Conservation (phyloP, 1,284 basidiomycete genomes). For the Pseudozyma hubeiensis region DNA sequence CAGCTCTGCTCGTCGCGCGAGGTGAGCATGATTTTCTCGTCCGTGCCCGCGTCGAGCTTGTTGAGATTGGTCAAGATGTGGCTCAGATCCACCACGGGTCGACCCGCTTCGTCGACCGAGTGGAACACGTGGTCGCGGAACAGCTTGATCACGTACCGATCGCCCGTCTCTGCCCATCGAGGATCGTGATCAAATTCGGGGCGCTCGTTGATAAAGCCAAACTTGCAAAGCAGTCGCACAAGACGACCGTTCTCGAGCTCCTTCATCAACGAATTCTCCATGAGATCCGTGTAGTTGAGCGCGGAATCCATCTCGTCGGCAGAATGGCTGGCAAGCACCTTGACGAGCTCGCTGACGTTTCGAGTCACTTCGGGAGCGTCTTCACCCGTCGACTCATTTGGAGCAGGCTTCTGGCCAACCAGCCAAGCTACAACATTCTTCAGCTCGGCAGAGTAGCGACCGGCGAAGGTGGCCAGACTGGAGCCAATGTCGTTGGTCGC, state of each 20-base stretch:
- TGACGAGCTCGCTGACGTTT: conserved; percentile 82
- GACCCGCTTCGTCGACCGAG: conserved; percentile 89
- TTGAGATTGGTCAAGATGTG: conserved; percentile 67
- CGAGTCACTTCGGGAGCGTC: conserved; percentile 66
- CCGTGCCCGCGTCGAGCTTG: conserved; percentile 86
- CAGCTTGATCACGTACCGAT: conserved; percentile 96
- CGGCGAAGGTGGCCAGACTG: conserved; percentile 80
- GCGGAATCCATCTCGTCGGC: conserved; percentile 85
- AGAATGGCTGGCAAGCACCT: conserved; percentile 80
- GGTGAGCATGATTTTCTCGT: conserved; percentile 94
- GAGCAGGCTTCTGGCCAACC: conserved; percentile 71
- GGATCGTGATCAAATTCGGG: conserved; percentile 97
- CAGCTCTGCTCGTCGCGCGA: conserved; percentile 95
- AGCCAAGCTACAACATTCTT: conserved; percentile 84
- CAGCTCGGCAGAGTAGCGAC: conserved; percentile 83
- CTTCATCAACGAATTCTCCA: conserved; percentile 85
- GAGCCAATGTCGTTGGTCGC: conserved; percentile 78
- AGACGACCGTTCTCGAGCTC: conserved; percentile 97
- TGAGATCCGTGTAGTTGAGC: conserved; percentile 79
- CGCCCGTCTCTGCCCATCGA: conserved; percentile 97
- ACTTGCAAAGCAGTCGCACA: conserved; percentile 90
- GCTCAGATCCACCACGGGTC: conserved; percentile 82
- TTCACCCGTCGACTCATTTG: conserved; percentile 8
- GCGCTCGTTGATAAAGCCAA: conserved; percentile 97
- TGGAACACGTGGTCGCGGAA: conserved; percentile 99